These are phyloP conservation scores for Leccinum fuscescens DNA, from an alignment of 1,284 basidiomycete genomes.

Conservation along the genomic window DNA sequence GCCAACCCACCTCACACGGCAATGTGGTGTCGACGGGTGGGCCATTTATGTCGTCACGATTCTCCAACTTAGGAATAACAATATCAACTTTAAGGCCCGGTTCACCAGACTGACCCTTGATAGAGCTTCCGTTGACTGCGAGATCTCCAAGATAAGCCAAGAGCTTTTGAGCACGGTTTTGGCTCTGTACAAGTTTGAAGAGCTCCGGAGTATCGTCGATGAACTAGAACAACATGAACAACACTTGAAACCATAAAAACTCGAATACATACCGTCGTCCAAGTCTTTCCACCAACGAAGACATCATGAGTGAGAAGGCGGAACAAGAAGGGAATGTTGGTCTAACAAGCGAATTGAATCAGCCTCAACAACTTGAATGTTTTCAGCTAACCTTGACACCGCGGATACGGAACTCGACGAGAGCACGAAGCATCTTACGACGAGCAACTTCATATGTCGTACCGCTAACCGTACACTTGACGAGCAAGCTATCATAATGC, in stretches of 20 bases:
- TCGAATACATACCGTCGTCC: constrained; percentile 78
- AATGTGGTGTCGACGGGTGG: constrained; percentile 75
- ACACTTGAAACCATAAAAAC: neutral
- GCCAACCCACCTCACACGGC: constrained; percentile 91
- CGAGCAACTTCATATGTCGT: constrained; percentile 98
- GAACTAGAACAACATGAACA: constrained; percentile 55
- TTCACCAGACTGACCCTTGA: constrained; percentile 81
- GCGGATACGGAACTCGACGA: constrained; percentile 99
- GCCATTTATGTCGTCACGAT: constrained; percentile 75
- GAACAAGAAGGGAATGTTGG: constrained; percentile 99
- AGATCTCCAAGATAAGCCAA: constrained; percentile 97
- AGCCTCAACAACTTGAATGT: neutral
- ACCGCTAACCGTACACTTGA: constrained; percentile 95
- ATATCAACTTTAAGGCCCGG: constrained; percentile 94
- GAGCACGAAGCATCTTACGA: constrained; percentile 97
- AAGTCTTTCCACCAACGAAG: constrained; percentile 94
- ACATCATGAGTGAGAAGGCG: constrained; percentile 96
- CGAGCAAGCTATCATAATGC: constrained; percentile 97
- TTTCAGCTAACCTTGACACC: constrained; percentile 81
- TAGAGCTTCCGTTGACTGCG: constrained; percentile 96
- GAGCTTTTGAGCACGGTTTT: constrained; percentile 98
- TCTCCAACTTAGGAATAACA: constrained; percentile 78
- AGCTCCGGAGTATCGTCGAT: constrained; percentile 99
- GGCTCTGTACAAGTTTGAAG: constrained; percentile 96
- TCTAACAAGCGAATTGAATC: constrained; percentile 46